Percentiles rank a stretch among this genome's conserved stretches.
These are phyloP conservation scores for Nidula microcarpa DNA, from an alignment of 768 basidiomycete species.

Conservation along the genomic window DNA sequence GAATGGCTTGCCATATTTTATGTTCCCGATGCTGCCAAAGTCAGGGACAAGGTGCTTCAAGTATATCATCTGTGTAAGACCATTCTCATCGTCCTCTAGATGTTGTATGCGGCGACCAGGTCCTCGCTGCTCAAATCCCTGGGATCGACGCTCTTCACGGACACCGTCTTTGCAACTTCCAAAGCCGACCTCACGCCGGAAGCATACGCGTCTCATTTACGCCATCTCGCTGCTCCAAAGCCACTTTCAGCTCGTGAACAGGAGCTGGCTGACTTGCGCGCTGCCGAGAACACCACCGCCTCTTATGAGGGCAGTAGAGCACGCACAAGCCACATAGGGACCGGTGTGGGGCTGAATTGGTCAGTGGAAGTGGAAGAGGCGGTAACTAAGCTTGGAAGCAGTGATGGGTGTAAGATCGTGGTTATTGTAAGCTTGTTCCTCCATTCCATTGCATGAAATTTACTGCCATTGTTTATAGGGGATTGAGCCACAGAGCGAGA, in stretches of 20 bases:
- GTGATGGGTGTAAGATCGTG: constrained; percentile 51
- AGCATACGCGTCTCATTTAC: constrained; percentile 72
- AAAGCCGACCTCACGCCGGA: constrained; percentile 63
- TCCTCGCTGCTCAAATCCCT: constrained; percentile 66
- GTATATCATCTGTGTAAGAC: not conserved
- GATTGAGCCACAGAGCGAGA: constrained; percentile 65
- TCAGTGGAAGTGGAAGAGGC: constrained; percentile 59
- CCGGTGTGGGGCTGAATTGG: constrained; percentile 69
- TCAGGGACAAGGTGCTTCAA: constrained; percentile 66
- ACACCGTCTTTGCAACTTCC: constrained; percentile 75
- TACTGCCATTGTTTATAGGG: constrained; percentile 34
- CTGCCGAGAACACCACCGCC: constrained; percentile 57
- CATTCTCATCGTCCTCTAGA: constrained; percentile 39
- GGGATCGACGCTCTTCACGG: constrained; percentile 68
- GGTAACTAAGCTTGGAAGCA: constrained; percentile 50
- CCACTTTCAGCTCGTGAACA: constrained; percentile 82
- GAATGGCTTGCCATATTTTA: constrained; percentile 79
- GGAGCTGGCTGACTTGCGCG: constrained; percentile 74
- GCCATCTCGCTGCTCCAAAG: constrained; percentile 69
- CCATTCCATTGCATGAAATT: not conserved
- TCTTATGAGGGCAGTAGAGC: constrained; percentile 57
- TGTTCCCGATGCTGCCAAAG: constrained; percentile 77
- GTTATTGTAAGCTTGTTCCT: constrained; percentile 47
- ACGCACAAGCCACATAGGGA: constrained; percentile 52
- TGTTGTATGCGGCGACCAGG: constrained; percentile 85